Base-by-base conservation (phyloP, 805 yeast genomes). In the Pichia eremophila region DNA sequence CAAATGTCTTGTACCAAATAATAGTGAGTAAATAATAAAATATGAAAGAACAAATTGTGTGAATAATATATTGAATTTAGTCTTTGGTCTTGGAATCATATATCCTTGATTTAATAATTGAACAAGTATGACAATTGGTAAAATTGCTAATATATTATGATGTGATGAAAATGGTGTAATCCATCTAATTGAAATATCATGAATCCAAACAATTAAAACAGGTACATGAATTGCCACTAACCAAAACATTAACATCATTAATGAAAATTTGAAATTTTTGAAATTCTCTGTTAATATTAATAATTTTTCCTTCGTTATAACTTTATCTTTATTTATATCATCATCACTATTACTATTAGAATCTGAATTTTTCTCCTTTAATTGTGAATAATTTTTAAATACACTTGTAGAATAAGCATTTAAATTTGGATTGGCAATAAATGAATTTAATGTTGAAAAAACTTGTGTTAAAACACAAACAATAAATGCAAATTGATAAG, bases 141-240 rank as follows among this genome's bases (percentile, higher is more conserved):
- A 66, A 25, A 89, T 76, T 0, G 95, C 84, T 46, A 89, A 63
- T 39, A 85, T 69, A 58, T 87, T 89, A 61, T 90, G 95, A 61
- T 88, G 95, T 0, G 95, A 83, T 7, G 85, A 77, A 58, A 88
- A 88, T 17, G 95, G 89, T 0, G 93, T 85, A 47, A 73, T 75
- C 95, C 95, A 86, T 54, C 74, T 77, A 18, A 87, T 73, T 1
- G 84, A 74, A 49, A 88, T 69, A 57, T 89, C 85, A 57, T 86
- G 95, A 34, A 85, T 67, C 71, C 89, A 88, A 1, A 89, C 96
- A 49, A 88, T 69, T 29, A 89, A 60, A 2, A 85, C 79, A 0
- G 96, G 96, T 1, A 81, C 68, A 56, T 84, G 84, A 19, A 88
- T 78, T 0, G 95, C 95, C 5, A 86, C 64, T 10, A 86, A 72